Evolutionary conservation across 2,329 filamentous ascomycete species (phyloP), one percentile per base, ranked within the genome.

Genomic region (Sclerotinia minor): DNA sequence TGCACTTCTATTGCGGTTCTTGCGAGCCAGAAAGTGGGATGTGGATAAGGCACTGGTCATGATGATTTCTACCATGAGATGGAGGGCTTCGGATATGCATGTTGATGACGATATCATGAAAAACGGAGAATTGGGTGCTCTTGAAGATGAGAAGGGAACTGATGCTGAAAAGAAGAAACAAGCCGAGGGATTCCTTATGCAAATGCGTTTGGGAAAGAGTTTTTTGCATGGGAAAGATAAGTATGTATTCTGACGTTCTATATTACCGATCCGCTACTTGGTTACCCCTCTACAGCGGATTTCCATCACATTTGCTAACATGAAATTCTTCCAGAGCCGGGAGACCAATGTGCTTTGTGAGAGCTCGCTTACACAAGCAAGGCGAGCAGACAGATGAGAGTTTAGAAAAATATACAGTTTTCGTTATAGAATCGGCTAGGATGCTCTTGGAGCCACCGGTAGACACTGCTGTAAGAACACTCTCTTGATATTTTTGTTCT

Each of bases 21-120:
- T 97, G 67, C 85, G 93, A 64, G 93, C 93, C n/a, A 85, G 93
- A 57, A 96, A 96, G 80, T 99, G 95, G 95, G 92, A 99, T 76
- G 88, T 97, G 24, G 90, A 97, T 64, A 93, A 92, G 77, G 95
- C 95, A 5, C 83, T 98, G 35, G 85, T 97, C 72, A 99, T 99
- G 95, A 81, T 97, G 78, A 85, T 99, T 54, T 92, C 92, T 2
- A 97, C 95, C 0, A 92, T 98, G 86, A 90, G 92, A 78, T 99
- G 95, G 95, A 88, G 95, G 72, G 81, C 88, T 67, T 83, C 85
- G 49, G 92, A 96, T 69, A 90, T 95, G 84, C 88, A 92, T 73
- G 92, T 98, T 26, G 95, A 99, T 76, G 89, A 92, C 68, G 92
- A 96, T 73, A 89, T 99, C 74, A 91, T 96, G 85, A 80, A 80